Evolutionary conservation across 2,329 filamentous ascomycete species (phyloP).

Genomic region (Ophiocordyceps sinensis): DNA sequence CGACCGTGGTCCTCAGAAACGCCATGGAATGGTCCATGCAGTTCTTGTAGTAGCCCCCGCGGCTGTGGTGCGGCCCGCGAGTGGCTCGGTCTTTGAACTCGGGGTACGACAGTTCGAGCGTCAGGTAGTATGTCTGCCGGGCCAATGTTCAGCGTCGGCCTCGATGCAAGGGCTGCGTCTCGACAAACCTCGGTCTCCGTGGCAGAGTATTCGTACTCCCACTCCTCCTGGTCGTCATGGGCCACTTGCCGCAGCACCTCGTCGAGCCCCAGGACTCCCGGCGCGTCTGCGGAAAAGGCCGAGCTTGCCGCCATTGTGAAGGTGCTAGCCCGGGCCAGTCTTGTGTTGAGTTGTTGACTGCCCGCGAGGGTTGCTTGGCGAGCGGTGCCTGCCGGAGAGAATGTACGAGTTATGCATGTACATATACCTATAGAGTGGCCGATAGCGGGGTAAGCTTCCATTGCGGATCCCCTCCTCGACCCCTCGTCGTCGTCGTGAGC

Average conservation of each 20-base stretch:
- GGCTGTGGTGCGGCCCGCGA: constrained; percentile 20
- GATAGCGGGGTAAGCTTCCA: not conserved
- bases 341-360: not conserved
- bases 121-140: constrained; percentile 47
- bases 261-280: constrained; percentile 14
- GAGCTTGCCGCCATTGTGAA: not conserved
- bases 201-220: constrained; percentile 53
- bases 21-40: constrained; percentile 19
- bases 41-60: constrained; percentile 32
- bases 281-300: constrained; percentile 5
- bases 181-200: constrained; percentile 44
- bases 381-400: no score
- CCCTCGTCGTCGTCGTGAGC: no score
- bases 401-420: no score
- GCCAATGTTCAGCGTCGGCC: not conserved
- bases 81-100: constrained; percentile 36
- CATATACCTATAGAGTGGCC: no score
- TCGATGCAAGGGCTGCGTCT: not conserved
- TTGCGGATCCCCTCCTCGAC: no score
- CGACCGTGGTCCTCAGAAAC: constrained; percentile 5
- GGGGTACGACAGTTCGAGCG: constrained; percentile 46
- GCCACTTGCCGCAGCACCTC: constrained; percentile 11
- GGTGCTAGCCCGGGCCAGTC: not conserved
- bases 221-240: constrained; percentile 39
- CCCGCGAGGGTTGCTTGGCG: not conserved